Conservation (phyloP, 179 eudicot genomes). For the Pouteria campechiana region DNA sequence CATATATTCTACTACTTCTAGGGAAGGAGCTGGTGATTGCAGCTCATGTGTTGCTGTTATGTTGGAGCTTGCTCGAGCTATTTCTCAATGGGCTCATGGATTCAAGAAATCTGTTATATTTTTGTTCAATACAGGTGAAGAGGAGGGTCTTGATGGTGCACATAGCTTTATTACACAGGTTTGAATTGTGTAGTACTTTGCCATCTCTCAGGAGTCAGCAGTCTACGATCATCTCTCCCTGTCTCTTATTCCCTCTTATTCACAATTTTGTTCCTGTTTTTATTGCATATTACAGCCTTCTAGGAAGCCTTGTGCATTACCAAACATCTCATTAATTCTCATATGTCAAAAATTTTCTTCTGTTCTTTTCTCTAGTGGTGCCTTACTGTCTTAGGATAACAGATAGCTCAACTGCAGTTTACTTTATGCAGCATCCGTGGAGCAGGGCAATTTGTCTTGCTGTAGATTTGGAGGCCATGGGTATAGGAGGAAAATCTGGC, state of each 20-base stretch:
- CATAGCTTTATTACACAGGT: slow-evolving; percentile 98
- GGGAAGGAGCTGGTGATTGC: slow-evolving; percentile 99
- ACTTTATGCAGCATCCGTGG: slow-evolving; percentile 81
- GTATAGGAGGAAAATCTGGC: slow-evolving; percentile 76
- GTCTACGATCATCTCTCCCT: not conserved
- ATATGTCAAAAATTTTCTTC: too few relatives aligned
- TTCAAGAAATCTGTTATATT: slow-evolving; percentile 78
- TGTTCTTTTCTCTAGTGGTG: too few relatives aligned
- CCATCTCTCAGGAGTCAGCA: not conserved
- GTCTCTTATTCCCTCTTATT: not conserved
- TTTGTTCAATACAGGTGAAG: slow-evolving; percentile 93
- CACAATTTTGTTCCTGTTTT: too few relatives aligned
- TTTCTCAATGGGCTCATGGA: slow-evolving; percentile 96
- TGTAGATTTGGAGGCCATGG: slow-evolving; percentile 96
- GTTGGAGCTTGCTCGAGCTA: slow-evolving; percentile 93
- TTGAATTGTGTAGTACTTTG: slow-evolving; percentile 1
- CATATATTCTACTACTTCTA: slow-evolving; percentile 7
- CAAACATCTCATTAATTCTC: too few relatives aligned
- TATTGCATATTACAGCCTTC: too few relatives aligned
- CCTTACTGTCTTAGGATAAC: too few relatives aligned
- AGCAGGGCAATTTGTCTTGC: slow-evolving; percentile 71
- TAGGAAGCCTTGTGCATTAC: too few relatives aligned
- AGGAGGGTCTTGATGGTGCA: slow-evolving; percentile 95
- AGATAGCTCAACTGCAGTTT: not conserved
- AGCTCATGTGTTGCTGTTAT: slow-evolving; percentile 95